Base-by-base conservation (phyloP, 2,329 filamentous ascomycete species). In the Beauveria brongniartii region DNA sequence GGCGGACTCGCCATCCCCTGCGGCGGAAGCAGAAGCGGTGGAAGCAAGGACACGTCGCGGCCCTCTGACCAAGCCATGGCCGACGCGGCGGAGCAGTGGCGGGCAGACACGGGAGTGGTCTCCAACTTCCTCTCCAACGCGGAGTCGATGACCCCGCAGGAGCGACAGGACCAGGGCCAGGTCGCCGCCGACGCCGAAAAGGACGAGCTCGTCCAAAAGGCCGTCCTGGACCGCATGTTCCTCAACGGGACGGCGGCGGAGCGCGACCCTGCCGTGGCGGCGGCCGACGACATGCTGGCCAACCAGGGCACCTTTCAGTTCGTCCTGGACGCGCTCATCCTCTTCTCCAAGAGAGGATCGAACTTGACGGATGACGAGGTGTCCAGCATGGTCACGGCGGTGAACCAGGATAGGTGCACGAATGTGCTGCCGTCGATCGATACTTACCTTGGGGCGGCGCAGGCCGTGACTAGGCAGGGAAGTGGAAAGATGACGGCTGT, bases 141-240 rank as follows among this genome's bases (percentile, higher is more conserved):
- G 41, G 61, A 62, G 57, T 22, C 43, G 5, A 28, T 64, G 46
- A 54, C n/a, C 22, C 51, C 55, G 20, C 22, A 55, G 26, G 34
- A 63, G 37, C 43, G 63, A 10, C 18, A 51, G 26, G 6, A 34
- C 41, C 52, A 53, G 24, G 64, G 58, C 16, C 5, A n/a, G 9
- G 46, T 41, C 7, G 63, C 64, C 6, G 44, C 63, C n/a, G 43
- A 34, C 20, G 64, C 64, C n/a, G 64, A 64, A 18, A 59, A 61
- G 22, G 62, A 65, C 57, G 63, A 65, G 52, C 63, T 65, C 7
- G 52, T 16, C 14, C 63, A 65, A 28, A 65, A 65, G 58, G 63
- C 61, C 10, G 62, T 65, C 26, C 59, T 65, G 10, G 64, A 65
- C 24, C 26, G 47, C 9, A 40, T 51, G 22, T 16, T 43, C 41